A percentile compares a stretch with the other conserved stretches of the same genome.
These are phyloP conservation scores for Globisporangium okanoganense DNA, from an alignment of 352 stramenopile genomes.

Conservation along the genomic window DNA sequence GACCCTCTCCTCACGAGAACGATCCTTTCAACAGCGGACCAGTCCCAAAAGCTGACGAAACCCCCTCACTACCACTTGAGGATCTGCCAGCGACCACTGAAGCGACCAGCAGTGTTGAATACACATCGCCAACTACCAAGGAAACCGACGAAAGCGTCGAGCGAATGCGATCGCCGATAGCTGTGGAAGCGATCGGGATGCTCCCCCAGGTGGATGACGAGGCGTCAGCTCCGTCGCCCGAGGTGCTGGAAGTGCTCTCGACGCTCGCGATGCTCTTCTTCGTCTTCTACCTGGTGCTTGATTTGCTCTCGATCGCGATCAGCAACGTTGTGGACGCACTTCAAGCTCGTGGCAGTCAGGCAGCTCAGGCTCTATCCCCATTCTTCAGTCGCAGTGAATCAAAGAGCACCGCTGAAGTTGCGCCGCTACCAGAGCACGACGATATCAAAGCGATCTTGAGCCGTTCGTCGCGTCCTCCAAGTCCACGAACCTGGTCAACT, in stretches of 20 bases:
- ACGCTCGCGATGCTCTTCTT: constrained; percentile 24
- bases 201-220: not conserved
- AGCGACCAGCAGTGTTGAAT: not conserved
- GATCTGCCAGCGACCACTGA: not conserved
- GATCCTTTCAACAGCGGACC: not conserved
- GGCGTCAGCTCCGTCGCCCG: constrained; percentile 5
- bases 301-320: constrained; percentile 16
- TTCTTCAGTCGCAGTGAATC: constrained; percentile 12
- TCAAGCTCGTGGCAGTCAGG: not conserved
- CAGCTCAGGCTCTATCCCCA: not conserved
- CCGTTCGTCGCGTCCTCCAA: not conserved
- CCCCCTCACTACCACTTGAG: not conserved
- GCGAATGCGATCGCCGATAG: not conserved
- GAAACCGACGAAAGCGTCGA: not conserved
- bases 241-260: constrained; percentile 12
- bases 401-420: not conserved
- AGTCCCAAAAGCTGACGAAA: not conserved
- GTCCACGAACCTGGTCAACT: not conserved
- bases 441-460: not conserved
- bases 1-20: not conserved
- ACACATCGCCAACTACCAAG: not conserved
- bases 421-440: not conserved
- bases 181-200: not conserved
- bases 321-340: constrained; percentile 1
- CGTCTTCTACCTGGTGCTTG: constrained; percentile 22